Evolutionary conservation across 2,329 filamentous ascomycete genomes (phyloP), one percentile per base, ranked within the genome.

Genomic region (Cercospora brassicicola): DNA sequence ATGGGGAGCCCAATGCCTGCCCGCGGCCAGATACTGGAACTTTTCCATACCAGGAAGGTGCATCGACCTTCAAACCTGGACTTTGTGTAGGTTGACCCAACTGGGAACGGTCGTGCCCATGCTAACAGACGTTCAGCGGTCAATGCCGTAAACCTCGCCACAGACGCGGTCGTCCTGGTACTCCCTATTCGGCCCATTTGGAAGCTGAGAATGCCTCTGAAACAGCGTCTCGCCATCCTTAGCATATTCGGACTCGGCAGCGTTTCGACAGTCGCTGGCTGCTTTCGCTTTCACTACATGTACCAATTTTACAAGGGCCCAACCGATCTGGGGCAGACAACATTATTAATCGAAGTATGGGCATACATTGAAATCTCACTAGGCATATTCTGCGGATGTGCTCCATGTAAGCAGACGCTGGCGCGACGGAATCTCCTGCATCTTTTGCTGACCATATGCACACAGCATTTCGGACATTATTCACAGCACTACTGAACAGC

Each of bases 141-240:
- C 28, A 39, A 36, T 55, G 45, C 15, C 13, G 26, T 55, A 0
- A 53, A 26, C 15, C 30, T 63, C 3, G 31, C 42, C n/a, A 63
- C 61, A 9, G 61, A 63, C 23, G 42, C 51, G 9, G 13, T 63
- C 15, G 61, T 63, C 20, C 45, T 63, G 15, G 5, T 55, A 3
- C 42, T 63, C 7, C 61, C 61, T 13, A 30, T 63, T 36, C 45
- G 45, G 15, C 42, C 61, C 13, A 51, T 63, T 10, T 51, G 42
- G 61, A 63, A 39, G 28, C 48, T 63, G 23, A 33, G 30, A 33
- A 63, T 63, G 61, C 61, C 61, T 11, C 28, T 39, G 26, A 63
- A 63, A 2, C 42, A 53, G 48, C 61, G 61, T 30, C 48, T 63
- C 36, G 61, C 61, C n/a, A 63, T 63, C 30, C 45, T 63, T 13